A percentile compares a stretch with the other conserved stretches of the same genome.
Conservation (phyloP, 2,329 filamentous ascomycete species). For the Aspergillus sp. region DNA sequence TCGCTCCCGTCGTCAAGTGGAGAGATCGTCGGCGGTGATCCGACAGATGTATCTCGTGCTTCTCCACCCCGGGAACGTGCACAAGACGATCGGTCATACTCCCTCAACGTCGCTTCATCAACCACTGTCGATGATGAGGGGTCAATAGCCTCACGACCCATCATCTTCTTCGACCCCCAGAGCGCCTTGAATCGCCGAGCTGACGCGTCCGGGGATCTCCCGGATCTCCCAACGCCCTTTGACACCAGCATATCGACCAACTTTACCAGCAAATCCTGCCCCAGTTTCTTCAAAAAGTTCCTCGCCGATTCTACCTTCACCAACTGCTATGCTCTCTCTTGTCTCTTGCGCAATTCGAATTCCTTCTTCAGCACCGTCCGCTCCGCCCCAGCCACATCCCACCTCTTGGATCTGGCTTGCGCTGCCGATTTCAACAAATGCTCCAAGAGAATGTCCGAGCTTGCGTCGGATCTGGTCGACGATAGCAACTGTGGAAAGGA, state of each 20-base stretch:
- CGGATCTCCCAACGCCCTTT: constrained; percentile 60
- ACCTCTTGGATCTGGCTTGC: constrained; percentile 77
- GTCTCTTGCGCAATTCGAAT: constrained; percentile 79
- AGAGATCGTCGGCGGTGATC: constrained; percentile 17
- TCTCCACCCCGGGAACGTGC: constrained; percentile 4
- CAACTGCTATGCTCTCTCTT: constrained; percentile 76
- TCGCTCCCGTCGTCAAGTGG: constrained; percentile 11
- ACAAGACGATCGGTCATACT: background rate
- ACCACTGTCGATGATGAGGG: background rate
- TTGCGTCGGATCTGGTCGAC: constrained; percentile 65
- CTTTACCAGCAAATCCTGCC: constrained; percentile 54
- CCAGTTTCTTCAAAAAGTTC: constrained; percentile 63
- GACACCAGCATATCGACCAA: constrained; percentile 64
- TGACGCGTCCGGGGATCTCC: background rate
- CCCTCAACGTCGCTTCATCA: background rate
- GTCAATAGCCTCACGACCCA: background rate
- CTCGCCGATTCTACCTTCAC: constrained; percentile 66
- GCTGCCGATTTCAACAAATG: constrained; percentile 66
- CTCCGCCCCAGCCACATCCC: constrained; percentile 69
- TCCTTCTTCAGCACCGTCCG: constrained; percentile 79
- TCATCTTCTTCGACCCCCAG: background rate
- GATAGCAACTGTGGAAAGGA: constrained; percentile 70
- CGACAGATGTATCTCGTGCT: constrained; percentile 11
- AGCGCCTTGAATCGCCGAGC: background rate
- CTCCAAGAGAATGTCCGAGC: constrained; percentile 59